Evolutionary conservation across 164 flowering plant genomes (phyloP).

Genomic region (Warburgia ugandensis): DNA sequence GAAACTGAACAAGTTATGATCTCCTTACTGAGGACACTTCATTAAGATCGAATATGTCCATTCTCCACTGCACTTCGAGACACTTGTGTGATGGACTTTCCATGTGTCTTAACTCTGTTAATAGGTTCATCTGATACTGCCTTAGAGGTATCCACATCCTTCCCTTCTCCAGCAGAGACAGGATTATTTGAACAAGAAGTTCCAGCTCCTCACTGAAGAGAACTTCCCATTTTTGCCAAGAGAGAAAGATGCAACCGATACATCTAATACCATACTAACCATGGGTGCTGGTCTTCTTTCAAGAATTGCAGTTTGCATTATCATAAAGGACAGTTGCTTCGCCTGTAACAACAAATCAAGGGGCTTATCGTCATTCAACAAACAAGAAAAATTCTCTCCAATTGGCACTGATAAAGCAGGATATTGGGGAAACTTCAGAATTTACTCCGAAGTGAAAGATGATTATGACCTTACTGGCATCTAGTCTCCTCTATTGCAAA

Average conservation of each 20-base stretch:
- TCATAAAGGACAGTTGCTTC: constrained; percentile 63
- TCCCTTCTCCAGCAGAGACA: too few relatives aligned
- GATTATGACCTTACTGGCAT: constrained; percentile 53
- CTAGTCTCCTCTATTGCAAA: constrained; percentile 77
- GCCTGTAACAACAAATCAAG: constrained; percentile 66
- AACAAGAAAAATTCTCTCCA: too few relatives aligned
- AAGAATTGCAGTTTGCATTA: constrained; percentile 52
- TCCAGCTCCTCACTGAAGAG: constrained; percentile 29
- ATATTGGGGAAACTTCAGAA: too few relatives aligned
- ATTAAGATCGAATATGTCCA: constrained; percentile 16
- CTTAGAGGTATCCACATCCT: constrained; percentile 17
- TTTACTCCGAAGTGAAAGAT: not conserved
- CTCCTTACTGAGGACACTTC: constrained; percentile 5
- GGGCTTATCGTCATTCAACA: too few relatives aligned
- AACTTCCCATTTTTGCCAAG: constrained; percentile 44
- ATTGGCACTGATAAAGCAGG: too few relatives aligned
- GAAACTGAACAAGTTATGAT: too few relatives aligned
- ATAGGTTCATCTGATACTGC: constrained; percentile 25
- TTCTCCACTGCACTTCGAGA: constrained; percentile 7
- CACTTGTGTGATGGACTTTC: constrained; percentile 11
- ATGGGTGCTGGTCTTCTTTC: constrained; percentile 68
- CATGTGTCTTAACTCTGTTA: constrained; percentile 16
- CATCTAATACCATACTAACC: constrained; percentile 72
- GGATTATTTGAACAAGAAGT: not conserved
- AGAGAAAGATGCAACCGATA: constrained; percentile 53